A percentile compares a stretch with the other conserved stretches of the same genome.
Evolutionary conservation across 768 basidiomycete species (phyloP).

Genomic region (Omphalotus guepiniiformis): DNA sequence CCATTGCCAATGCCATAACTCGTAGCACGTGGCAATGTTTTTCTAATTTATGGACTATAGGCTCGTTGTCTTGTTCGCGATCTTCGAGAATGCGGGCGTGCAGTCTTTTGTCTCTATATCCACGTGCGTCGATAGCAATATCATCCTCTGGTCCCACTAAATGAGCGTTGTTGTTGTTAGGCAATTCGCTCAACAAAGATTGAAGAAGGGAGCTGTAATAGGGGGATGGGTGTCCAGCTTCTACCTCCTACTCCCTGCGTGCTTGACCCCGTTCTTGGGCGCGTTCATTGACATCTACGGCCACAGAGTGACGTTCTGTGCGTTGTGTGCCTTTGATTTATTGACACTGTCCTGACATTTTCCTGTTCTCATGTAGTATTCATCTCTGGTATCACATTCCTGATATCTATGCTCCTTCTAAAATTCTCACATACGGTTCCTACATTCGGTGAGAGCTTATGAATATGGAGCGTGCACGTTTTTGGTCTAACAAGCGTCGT

Average conservation of each 20-base stretch:
- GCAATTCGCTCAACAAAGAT: constrained; percentile 38
- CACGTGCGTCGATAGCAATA: constrained; percentile 27
- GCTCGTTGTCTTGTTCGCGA: constrained; percentile 6
- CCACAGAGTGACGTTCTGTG: constrained; percentile 34
- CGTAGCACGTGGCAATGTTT: background rate
- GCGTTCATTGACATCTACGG: constrained; percentile 37
- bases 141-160: background rate
- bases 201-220: constrained; percentile 37
- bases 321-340: constrained; percentile 10
- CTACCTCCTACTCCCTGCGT: constrained; percentile 36
- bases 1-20: too few relatives aligned
- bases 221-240: constrained; percentile 43
- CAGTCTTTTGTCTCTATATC: constrained; percentile 41
- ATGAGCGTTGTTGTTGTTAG: constrained; percentile 14
- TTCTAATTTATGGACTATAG: background rate
- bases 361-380: constrained; percentile 23
- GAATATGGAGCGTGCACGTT: background rate
- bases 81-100: constrained; percentile 40
- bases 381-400: constrained; percentile 33
- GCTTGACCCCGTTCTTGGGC: constrained; percentile 36
- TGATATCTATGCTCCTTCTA: constrained; percentile 36
- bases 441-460: constrained; percentile 27
- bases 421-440: constrained; percentile 34
- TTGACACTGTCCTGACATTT: background rate
- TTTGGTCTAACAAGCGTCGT: too few relatives aligned